Conservation (phyloP, 179 eudicot genomes). For the Dionaea muscipula region DNA sequence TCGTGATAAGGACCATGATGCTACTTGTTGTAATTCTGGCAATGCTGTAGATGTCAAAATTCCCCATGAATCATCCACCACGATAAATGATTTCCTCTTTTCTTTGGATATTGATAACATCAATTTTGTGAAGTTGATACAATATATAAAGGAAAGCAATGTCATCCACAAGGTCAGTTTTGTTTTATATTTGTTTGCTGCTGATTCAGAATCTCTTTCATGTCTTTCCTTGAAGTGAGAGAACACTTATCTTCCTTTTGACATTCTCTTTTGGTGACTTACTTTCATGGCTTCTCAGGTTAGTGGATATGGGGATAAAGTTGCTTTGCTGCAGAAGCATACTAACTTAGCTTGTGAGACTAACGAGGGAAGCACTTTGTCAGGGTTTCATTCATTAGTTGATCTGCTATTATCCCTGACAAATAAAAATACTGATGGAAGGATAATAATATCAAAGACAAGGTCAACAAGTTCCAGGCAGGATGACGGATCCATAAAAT, state of each 20-base stretch:
- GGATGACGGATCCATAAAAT: slow-evolving; percentile 60
- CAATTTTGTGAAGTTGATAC: slow-evolving; percentile 64
- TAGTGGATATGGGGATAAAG: slow-evolving; percentile 80
- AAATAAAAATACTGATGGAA: slow-evolving; percentile 73
- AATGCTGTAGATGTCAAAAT: slow-evolving; percentile 22
- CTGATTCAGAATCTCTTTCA: not conserved
- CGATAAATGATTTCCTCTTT: slow-evolving; percentile 77
- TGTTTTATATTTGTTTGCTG: not conserved
- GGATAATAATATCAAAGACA: slow-evolving; percentile 53
- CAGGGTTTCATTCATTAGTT: slow-evolving; percentile 62
- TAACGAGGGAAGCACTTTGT: slow-evolving; percentile 52
- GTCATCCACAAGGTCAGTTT: slow-evolving; percentile 67
- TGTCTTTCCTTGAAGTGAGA: too few relatives aligned
- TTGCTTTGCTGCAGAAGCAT: slow-evolving; percentile 24
- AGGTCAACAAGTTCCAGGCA: slow-evolving; percentile 24
- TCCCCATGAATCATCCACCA: slow-evolving; percentile 39
- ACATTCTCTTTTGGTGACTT: not conserved
- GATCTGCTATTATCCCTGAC: slow-evolving; percentile 54
- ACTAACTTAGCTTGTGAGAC: slow-evolving; percentile 17
- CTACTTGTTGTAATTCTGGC: slow-evolving; percentile 15
- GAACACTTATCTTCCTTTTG: too few relatives aligned
- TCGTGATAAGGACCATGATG: slow-evolving; percentile 13
- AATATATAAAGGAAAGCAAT: slow-evolving; percentile 78
- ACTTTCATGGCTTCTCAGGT: slow-evolving; percentile 33
- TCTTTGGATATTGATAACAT: slow-evolving; percentile 83